Evolutionary conservation across 352 stramenopile genomes (phyloP).

Genomic region (Pythium dissimile): DNA sequence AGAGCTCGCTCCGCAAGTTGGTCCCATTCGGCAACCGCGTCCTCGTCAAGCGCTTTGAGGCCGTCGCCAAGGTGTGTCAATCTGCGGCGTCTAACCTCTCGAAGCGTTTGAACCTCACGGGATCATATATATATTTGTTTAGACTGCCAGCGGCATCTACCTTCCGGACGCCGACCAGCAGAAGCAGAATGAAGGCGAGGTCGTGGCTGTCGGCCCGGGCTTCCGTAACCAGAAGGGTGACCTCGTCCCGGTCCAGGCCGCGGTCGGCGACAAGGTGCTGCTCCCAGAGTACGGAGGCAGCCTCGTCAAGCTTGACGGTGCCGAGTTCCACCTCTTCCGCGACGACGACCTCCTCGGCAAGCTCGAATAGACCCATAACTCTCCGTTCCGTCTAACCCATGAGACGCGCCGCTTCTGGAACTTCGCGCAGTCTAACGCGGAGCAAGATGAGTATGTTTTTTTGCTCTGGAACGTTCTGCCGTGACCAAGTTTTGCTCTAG

Average conservation of each 20-base stretch:
- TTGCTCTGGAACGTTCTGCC: no score
- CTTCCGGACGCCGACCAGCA: constrained; percentile 91
- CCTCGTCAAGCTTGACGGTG: constrained; percentile 88
- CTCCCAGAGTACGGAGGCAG: constrained; percentile 95
- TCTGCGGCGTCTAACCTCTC: not conserved
- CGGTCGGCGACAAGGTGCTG: constrained; percentile 93
- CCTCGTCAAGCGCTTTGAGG: constrained; percentile 91
- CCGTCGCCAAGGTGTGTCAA: constrained; percentile 70
- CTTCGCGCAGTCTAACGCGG: no score
- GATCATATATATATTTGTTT: not conserved
- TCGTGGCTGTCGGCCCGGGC: constrained; percentile 93
- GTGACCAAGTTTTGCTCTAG: no score
- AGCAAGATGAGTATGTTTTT: no score
- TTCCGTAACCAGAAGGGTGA: constrained; percentile 85
- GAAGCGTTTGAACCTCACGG: no score
- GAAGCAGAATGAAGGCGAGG: constrained; percentile 93
- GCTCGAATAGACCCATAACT: constrained; percentile 73
- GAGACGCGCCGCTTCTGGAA: no score
- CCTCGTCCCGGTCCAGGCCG: constrained; percentile 84
- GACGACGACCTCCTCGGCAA: constrained; percentile 98
- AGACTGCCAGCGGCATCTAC: constrained; percentile 94
- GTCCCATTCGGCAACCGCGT: constrained; percentile 95
- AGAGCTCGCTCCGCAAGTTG: constrained; percentile 77
- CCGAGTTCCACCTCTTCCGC: constrained; percentile 94
- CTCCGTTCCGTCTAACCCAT: no score